phyloP scores from a whole-genome alignment of 2,329 filamentous ascomycete genomes.

The Alternaria gansuensis region DNA sequence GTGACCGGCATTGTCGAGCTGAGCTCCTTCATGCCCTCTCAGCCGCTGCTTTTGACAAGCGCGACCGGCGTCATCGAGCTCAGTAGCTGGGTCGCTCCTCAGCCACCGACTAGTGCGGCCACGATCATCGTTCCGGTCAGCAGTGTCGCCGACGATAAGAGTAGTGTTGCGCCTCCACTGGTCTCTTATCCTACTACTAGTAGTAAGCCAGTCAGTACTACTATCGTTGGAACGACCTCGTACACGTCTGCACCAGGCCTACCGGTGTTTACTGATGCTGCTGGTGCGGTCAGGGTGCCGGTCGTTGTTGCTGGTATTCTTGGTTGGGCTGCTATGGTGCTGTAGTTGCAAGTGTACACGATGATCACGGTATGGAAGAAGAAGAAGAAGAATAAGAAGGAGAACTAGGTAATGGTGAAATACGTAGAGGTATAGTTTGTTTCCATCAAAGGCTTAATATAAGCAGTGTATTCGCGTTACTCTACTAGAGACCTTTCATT shows the following conservation, averaged over 20 bases:
- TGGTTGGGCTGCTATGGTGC: slow-evolving; percentile 30
- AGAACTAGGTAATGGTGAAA: not conserved
- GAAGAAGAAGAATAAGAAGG: not conserved
- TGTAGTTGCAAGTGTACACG: slow-evolving; percentile 17
- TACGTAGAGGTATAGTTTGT: not conserved
- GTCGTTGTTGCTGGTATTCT: slow-evolving; percentile 29
- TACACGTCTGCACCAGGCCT: slow-evolving; percentile 4
- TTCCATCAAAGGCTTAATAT: not conserved
- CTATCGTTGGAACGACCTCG: slow-evolving; percentile 17
- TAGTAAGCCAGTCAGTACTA: slow-evolving; percentile 8
- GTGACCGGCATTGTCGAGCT: not conserved
- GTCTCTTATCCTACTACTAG: slow-evolving; percentile 26
- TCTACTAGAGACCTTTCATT: not conserved
- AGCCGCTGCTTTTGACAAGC: not conserved
- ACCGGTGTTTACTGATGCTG: slow-evolving; percentile 36
- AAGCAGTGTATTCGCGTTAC: not conserved
- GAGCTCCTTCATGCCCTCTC: not conserved
- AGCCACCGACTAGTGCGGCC: not conserved
- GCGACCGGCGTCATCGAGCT: not conserved
- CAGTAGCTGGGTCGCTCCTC: not conserved
- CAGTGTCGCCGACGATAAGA: not conserved
- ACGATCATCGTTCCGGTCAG: not conserved
- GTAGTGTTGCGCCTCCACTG: slow-evolving; percentile 2
- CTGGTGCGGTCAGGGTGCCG: slow-evolving; percentile 25
- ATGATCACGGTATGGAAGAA: no score